Evolutionary conservation across 2,329 filamentous ascomycete genomes (phyloP).

Genomic region (Arthrinium puccinioides): DNA sequence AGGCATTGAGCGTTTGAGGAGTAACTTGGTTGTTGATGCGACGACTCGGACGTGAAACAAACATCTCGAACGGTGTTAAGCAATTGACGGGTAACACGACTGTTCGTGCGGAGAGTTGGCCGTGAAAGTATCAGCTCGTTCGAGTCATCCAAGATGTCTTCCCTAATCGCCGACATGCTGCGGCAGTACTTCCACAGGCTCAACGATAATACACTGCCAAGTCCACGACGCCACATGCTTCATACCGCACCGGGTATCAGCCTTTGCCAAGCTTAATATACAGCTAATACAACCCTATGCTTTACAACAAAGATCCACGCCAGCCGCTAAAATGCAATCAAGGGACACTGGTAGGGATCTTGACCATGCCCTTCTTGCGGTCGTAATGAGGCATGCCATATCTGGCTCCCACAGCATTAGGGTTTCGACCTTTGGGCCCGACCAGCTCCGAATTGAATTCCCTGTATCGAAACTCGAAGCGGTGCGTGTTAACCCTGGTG

Average conservation of each 20-base stretch:
- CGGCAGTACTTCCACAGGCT: no score
- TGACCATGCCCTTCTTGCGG: constrained; percentile 55
- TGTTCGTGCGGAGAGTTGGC: background rate
- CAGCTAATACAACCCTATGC: constrained; percentile 3
- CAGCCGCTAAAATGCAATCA: constrained; percentile 19
- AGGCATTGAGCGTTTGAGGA: constrained; percentile 35
- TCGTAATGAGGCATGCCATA: constrained; percentile 59
- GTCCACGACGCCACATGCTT: background rate
- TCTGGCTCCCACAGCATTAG: constrained; percentile 49
- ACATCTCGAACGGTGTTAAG: no score
- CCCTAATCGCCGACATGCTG: no score
- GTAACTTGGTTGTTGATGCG: constrained; percentile 20
- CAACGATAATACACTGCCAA: no score
- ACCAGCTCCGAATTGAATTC: constrained; percentile 50
- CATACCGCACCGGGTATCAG: background rate
- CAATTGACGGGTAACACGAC: no score
- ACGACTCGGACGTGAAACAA: no score
- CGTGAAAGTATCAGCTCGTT: background rate
- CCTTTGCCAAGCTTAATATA: constrained; percentile 1
- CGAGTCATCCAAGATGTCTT: background rate
- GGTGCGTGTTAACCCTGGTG: constrained; percentile 37
- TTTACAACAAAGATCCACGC: constrained; percentile 10
- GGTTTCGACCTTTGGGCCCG: constrained; percentile 44
- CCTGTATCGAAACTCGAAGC: constrained; percentile 58
- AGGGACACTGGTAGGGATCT: constrained; percentile 59